These are phyloP conservation scores for Saccharomyces eubayanus DNA, from an alignment of 805 yeast species.

Conservation along the genomic window DNA sequence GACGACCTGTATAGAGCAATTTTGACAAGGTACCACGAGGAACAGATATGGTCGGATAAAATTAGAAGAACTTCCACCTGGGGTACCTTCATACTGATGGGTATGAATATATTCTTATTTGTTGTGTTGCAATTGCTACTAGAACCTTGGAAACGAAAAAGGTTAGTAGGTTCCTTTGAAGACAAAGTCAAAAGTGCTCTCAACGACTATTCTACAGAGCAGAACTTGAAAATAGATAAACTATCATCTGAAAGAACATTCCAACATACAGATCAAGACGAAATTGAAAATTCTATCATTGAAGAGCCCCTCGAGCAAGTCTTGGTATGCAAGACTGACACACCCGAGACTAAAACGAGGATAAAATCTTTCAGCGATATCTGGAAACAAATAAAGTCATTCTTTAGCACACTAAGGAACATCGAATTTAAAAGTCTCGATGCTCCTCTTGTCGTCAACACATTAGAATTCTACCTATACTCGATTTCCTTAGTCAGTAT, in stretches of 20 bases:
- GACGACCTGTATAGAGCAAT: slow-evolving; percentile 66
- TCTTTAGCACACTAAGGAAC: background rate
- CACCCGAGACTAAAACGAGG: background rate
- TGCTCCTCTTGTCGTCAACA: background rate
- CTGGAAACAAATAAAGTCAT: background rate
- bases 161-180: slow-evolving; percentile 78
- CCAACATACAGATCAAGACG: background rate
- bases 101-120: slow-evolving; percentile 70
- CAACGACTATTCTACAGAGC: slow-evolving; percentile 29
- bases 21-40: slow-evolving; percentile 86
- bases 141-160: slow-evolving; percentile 89
- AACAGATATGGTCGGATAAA: slow-evolving; percentile 96
- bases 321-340: background rate
- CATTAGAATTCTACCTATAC: background rate
- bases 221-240: slow-evolving; percentile 23
- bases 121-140: slow-evolving; percentile 74
- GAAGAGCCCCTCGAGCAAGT: background rate
- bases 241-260: slow-evolving; percentile 5
- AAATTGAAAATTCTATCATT: background rate
- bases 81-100: slow-evolving; percentile 92
- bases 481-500: background rate
- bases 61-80: slow-evolving; percentile 90
- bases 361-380: background rate
- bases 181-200: slow-evolving; percentile 57
- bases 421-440: background rate